These are phyloP conservation scores for Aurinia saxatilis DNA, from an alignment of 345 rosid species.

Conservation along the genomic window DNA sequence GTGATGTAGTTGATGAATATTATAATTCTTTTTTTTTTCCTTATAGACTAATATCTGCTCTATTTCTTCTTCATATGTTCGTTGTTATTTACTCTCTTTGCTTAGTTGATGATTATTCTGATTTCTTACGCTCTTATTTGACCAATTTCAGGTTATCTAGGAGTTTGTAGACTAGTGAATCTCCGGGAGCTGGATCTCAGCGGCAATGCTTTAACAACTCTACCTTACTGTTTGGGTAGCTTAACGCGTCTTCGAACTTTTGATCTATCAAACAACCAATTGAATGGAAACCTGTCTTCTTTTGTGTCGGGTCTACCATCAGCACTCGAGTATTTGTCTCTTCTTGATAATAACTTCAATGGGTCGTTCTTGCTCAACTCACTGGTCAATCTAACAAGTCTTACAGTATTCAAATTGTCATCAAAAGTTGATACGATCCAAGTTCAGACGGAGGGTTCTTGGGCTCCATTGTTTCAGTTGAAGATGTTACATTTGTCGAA, in stretches of 20 bases:
- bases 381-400: constrained; percentile 18
- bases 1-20: constrained; percentile 6
- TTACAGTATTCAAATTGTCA: constrained; percentile 15
- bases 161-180: constrained; percentile 13
- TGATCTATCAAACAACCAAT: constrained; percentile 23
- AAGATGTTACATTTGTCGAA: constrained; percentile 2
- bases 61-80: background rate
- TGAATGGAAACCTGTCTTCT: constrained; percentile 18
- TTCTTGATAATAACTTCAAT: constrained; percentile 17
- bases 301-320: constrained; percentile 3
- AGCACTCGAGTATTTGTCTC: constrained; percentile 16
- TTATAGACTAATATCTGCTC: background rate
- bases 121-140: constrained; percentile 3
- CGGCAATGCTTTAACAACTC: background rate
- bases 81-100: background rate
- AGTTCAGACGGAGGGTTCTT: background rate
- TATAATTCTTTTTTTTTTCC: background rate
- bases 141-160: constrained; percentile 2
- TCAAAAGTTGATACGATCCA: constrained; percentile 2
- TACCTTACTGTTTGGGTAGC: constrained; percentile 13
- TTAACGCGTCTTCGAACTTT: constrained; percentile 15
- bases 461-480: constrained; percentile 19
- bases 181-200: constrained; percentile 25
- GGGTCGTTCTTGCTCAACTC: constrained; percentile 18
- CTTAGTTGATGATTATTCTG: background rate